Evolutionary conservation across 441 rosid species (phyloP), one percentile per base, ranked within the genome.

Genomic region (Gossypium schwendimanii): DNA sequence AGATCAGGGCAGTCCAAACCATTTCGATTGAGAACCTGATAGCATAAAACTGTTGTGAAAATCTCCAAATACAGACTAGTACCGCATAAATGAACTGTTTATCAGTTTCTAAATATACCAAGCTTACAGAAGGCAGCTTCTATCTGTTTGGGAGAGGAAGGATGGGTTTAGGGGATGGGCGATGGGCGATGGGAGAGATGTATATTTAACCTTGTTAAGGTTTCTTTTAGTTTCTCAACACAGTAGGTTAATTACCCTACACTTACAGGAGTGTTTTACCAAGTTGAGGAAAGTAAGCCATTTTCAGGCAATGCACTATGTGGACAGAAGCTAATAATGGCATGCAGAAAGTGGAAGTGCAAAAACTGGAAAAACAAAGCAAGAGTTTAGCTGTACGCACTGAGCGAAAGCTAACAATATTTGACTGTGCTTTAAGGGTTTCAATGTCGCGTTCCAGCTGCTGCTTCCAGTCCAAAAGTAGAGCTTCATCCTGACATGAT

Each of bases 381-480:
- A 75, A 11, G 18, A 17, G 39, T 9, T 36, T 62, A 18, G 65
- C 6, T 49, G 71, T 71, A 87, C 99, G 84, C 83, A 95, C 99
- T 18, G 87, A 79, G 53, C 86, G 91, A 75, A 96, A 77, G 84
- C 86, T 82, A 66, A 79, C 73, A 70, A 87, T 69, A 58, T 96
- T 96, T 73, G 97, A 87, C 79, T 88, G 98, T 57, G 80, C 93
- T 85, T 92, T 93, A 84, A 93, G 75, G 55, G 91, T 92, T 84
- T 96, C 98, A 73, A 80, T 81, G 82, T 96, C 99, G 55, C 92
- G 96, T 39, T 91, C 99, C 81, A 96, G 81, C 70, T 81, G 94
- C 84, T 87, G 97, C 89, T 96, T 96, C 99, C 97, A 93, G 78
- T 91, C 98, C 88, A 81, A 80, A 70, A 93, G 97, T 76, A 89